These are phyloP conservation scores for Lichtheimia corymbifera DNA, from an alignment of 371 early-diverging fungal genomes.

Conservation along the genomic window DNA sequence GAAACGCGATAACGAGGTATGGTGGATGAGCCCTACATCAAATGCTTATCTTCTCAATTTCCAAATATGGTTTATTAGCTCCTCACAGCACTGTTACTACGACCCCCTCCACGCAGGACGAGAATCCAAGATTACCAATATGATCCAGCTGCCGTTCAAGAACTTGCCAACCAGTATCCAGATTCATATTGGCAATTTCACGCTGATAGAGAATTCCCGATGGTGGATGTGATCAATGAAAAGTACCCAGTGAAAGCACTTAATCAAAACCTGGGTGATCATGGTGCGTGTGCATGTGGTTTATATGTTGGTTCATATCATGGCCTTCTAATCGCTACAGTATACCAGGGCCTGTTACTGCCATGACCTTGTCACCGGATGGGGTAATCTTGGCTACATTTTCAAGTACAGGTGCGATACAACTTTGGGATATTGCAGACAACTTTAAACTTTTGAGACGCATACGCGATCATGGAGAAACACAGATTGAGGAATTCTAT, in stretches of 20 bases:
- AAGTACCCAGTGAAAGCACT: slow-evolving; percentile 61
- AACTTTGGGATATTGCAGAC: slow-evolving; percentile 76
- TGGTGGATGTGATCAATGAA: slow-evolving; percentile 56
- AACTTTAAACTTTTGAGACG: slow-evolving; percentile 66
- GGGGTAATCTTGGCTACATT: slow-evolving; percentile 84
- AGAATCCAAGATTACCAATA: slow-evolving; percentile 12
- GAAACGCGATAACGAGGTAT: too few species aligned
- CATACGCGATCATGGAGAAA: slow-evolving; percentile 78
- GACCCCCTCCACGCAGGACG: not conserved
- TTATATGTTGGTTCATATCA: too few species aligned
- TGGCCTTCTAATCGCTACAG: not conserved
- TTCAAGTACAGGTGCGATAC: slow-evolving; percentile 73
- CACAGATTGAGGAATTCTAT: slow-evolving; percentile 89
- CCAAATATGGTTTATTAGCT: too few species aligned
- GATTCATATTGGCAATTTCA: slow-evolving; percentile 26
- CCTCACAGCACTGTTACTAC: too few species aligned
- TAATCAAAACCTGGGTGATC: slow-evolving; percentile 45
- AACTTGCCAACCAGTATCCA: slow-evolving; percentile 40
- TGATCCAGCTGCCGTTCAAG: slow-evolving; percentile 46
- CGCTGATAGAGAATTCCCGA: slow-evolving; percentile 17
- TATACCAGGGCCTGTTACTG: slow-evolving; percentile 62
- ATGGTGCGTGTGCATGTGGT: slow-evolving; percentile 1
- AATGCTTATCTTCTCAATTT: too few species aligned
- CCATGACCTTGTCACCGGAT: slow-evolving; percentile 78
- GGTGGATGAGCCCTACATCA: too few species aligned